These are phyloP conservation scores for Acephala macrosclerotiorum DNA, from an alignment of 2,329 filamentous ascomycete genomes.

Conservation along the genomic window DNA sequence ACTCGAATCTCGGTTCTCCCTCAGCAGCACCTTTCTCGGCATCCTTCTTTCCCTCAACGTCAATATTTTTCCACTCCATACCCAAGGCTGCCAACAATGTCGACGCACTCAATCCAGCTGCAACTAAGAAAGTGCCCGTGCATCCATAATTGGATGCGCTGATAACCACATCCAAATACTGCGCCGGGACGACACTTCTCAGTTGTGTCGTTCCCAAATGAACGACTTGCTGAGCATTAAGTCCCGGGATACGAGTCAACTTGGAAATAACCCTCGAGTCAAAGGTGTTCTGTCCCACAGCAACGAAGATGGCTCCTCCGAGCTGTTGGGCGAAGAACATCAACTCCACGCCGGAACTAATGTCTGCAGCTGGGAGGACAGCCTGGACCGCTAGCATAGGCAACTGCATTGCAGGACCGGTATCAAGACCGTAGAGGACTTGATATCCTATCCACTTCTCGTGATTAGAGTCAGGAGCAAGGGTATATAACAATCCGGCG, in stretches of 20 bases:
- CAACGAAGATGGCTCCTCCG: conserved; percentile 63
- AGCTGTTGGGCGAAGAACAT: conserved; percentile 63
- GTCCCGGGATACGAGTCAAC: neutral
- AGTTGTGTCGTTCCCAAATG: neutral
- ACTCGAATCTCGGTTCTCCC: neutral
- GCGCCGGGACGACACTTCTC: neutral
- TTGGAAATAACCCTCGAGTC: neutral
- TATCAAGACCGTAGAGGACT: conserved; percentile 58
- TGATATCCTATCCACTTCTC: conserved; percentile 60
- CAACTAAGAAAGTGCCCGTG: conserved; percentile 1
- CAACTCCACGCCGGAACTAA: conserved; percentile 59
- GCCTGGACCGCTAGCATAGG: conserved; percentile 61
- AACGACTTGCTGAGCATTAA: neutral
- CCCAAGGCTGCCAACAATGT: neutral
- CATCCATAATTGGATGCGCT: conserved; percentile 3
- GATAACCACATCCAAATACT: neutral
- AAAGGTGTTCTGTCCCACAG: conserved; percentile 59
- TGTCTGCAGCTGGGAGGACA: conserved; percentile 55
- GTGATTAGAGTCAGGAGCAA: conserved; percentile 49
- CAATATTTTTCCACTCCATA: conserved; percentile 10
- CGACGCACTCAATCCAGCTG: neutral
- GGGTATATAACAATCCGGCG: conserved; percentile 37
- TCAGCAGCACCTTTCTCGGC: neutral
- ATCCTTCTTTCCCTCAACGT: neutral
- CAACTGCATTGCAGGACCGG: conserved; percentile 49